Evolutionary conservation across 1,284 basidiomycete species (phyloP).

Genomic region (Takashimella tepidaria): DNA sequence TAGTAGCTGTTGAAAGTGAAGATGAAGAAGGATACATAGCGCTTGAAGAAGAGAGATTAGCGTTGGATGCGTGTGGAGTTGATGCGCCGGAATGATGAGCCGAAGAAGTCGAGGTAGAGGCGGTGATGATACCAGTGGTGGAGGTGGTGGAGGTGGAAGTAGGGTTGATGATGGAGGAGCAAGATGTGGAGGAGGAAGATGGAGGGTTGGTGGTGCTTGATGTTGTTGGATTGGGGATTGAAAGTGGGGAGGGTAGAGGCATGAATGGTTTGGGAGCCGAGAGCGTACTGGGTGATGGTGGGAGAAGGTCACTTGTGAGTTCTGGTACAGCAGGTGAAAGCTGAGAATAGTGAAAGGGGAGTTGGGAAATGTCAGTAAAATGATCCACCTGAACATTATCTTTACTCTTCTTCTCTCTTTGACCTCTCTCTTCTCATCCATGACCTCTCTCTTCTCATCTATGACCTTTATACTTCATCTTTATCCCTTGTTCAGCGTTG

Average conservation of each 20-base stretch:
- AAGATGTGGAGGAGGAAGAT: not conserved
- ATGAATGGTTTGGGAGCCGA: conserved; percentile 39
- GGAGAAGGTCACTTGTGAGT: conserved; percentile 57
- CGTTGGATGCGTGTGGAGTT: not conserved
- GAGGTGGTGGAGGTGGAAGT: conserved; percentile 2
- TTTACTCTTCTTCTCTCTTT: no score
- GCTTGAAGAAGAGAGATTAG: not conserved
- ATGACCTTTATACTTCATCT: no score
- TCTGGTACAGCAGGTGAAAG: conserved; percentile 39
- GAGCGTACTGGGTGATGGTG: conserved; percentile 64
- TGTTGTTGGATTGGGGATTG: conserved; percentile 41
- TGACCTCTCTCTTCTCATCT: not conserved
- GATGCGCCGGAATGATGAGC: not conserved
- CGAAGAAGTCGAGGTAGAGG: not conserved
- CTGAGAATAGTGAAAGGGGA: conserved; percentile 16
- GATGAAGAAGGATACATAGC: conserved; percentile 11
- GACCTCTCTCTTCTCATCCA: no score
- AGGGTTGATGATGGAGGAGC: not conserved
- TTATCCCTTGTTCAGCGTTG: no score
- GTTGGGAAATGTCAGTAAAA: not conserved
- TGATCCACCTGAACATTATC: not conserved
- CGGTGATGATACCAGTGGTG: conserved; percentile 5
- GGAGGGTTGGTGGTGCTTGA: not conserved
- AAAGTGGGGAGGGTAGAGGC: conserved; percentile 51
- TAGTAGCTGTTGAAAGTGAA: conserved; percentile 3